Evolutionary conservation across 805 yeast species (phyloP).

Genomic region (Saccharomycopsis fibuligera): DNA sequence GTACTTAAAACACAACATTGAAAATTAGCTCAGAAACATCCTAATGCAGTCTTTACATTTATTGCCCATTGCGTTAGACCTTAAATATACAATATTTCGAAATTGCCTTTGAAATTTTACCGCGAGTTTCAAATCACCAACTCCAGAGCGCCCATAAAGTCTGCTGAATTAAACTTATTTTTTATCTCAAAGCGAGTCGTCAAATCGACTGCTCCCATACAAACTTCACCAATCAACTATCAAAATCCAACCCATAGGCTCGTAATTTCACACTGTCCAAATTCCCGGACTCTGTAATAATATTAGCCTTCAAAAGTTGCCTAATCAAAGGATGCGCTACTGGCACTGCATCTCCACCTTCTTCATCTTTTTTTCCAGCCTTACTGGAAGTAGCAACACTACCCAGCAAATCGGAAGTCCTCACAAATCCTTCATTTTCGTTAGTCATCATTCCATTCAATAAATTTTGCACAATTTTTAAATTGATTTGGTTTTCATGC

Average conservation of each 20-base stretch:
- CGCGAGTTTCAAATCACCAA: too few species aligned
- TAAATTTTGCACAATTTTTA: not conserved
- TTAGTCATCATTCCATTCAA: conserved; percentile 17
- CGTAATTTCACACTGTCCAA: conserved; percentile 9
- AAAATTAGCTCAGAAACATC: too few species aligned
- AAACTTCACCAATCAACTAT: too few species aligned
- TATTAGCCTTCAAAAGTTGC: conserved; percentile 11
- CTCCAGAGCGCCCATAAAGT: too few species aligned
- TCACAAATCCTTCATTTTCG: conserved; percentile 14
- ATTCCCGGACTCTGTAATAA: conserved; percentile 8
- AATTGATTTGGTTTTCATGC: not conserved
- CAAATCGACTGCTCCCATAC: too few species aligned
- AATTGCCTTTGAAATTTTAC: too few species aligned
- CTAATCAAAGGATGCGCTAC: conserved; percentile 21
- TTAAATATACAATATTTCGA: too few species aligned
- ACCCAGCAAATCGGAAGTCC: conserved; percentile 4
- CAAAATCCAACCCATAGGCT: conserved; percentile 13
- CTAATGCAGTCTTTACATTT: too few species aligned
- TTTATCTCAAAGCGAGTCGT: not conserved
- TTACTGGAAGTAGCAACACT: conserved; percentile 22
- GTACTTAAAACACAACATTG: too few species aligned
- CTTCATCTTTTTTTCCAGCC: conserved; percentile 24
- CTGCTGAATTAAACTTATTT: not conserved
- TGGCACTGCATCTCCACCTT: conserved; percentile 30
- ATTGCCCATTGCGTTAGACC: too few species aligned